These are phyloP conservation scores for Backusella circina DNA, from an alignment of 192 early-diverging fungal genomes.

Conservation along the genomic window DNA sequence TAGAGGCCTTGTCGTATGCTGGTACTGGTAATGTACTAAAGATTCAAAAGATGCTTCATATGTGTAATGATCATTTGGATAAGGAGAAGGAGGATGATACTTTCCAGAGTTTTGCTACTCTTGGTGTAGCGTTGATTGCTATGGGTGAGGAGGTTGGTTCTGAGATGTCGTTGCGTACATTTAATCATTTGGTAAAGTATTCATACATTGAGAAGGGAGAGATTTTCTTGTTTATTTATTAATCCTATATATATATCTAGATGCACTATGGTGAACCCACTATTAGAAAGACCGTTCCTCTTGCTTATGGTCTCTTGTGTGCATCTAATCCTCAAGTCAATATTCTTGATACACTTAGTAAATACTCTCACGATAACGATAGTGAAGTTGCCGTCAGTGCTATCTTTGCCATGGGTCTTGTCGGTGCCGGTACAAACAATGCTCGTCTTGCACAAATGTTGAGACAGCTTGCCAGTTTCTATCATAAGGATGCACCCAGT, in stretches of 20 bases:
- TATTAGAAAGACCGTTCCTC: slow-evolving; percentile 90
- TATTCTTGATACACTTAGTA: slow-evolving; percentile 93
- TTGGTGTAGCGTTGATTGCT: slow-evolving; percentile 93
- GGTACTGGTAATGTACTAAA: slow-evolving; percentile 97
- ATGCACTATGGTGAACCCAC: slow-evolving; percentile 99
- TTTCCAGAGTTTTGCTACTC: slow-evolving; percentile 92
- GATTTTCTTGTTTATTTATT: no score
- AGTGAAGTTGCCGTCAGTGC: slow-evolving; percentile 91
- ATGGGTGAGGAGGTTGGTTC: slow-evolving; percentile 97
- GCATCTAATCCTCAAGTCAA: slow-evolving; percentile 93
- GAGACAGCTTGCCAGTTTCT: slow-evolving; percentile 93
- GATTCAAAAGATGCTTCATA: slow-evolving; percentile 94
- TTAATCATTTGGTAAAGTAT: slow-evolving; percentile 81
- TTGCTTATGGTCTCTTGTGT: slow-evolving; percentile 92
- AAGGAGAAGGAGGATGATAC: slow-evolving; percentile 78
- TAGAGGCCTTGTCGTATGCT: slow-evolving; percentile 88
- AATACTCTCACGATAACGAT: slow-evolving; percentile 99
- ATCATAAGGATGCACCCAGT: slow-evolving; percentile 89
- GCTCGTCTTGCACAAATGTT: slow-evolving; percentile 97
- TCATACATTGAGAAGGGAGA: not conserved
- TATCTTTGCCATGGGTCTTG: slow-evolving; percentile 98
- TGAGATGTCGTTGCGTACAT: slow-evolving; percentile 93
- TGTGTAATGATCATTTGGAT: slow-evolving; percentile 94
- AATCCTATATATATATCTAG: slow-evolving; percentile 31
- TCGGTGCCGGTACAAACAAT: slow-evolving; percentile 99